Base-by-base conservation (phyloP, 176 grass and related monocot genomes). In the Ananas comosus region DNA sequence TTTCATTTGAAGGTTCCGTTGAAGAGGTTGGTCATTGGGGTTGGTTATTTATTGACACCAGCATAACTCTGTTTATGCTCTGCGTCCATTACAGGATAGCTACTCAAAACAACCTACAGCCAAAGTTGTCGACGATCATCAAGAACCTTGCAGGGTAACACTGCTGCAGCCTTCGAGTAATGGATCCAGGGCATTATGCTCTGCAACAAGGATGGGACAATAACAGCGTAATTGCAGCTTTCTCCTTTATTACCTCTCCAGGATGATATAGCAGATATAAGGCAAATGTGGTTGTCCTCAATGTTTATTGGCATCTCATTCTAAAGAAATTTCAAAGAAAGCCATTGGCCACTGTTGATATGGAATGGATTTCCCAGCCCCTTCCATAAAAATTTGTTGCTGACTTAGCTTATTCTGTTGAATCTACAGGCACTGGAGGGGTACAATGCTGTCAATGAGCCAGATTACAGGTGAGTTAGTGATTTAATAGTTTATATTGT, bases 181-280 rank as follows among this genome's bases (percentile, higher is more conserved):
- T 99, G 95, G 90, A 94, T 27, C 90, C 71, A 42, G 84, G 87
- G 57, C 90, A 78, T 72, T 94, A 94, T 90, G 90, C 69, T 79
- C 72, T 76, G 51, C 84, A 87, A 18, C 90, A 91, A 80, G 82
- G 87, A 86, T 88, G 95, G 90, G 95, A 94, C 75, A 84, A 77
- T 82, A 93, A 88, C 86, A 99, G 87, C 82, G 95, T 99, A 99
- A 99, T 99, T 94, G 95, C 87, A 94, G 90, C 65, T 84, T 93
- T 88, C 85, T 83, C 72, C 65, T 94, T 93, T 96, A 85, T 83
- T 92, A 90, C 73, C 80, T 89, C 87, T 81, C 81, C 76, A 80
- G 86, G 93, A 81, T 96, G 88, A 79, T 88, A 80, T 89, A 84
- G 70, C 67, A 90, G 87, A 88, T 84, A 79, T 91, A 84, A 71